These are phyloP conservation scores for Penicillium herquei DNA, from an alignment of 495 filamentous ascomycete species.

Conservation along the genomic window DNA sequence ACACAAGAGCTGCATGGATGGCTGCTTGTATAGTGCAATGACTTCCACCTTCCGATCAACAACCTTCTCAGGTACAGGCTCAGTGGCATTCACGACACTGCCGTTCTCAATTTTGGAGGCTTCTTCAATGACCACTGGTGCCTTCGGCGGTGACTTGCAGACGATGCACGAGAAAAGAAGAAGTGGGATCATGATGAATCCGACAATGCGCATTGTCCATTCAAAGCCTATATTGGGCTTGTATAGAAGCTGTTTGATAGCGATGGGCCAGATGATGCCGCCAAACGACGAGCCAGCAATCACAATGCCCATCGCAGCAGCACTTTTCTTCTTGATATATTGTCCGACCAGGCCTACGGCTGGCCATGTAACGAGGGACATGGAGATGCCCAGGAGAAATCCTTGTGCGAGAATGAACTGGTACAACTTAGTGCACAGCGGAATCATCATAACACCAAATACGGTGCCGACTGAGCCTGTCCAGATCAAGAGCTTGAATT, in stretches of 20 bases:
- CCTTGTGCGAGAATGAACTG: slow-evolving; percentile 65
- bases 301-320: slow-evolving; percentile 52
- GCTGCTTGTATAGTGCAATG: slow-evolving; percentile 22
- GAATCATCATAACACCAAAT: slow-evolving; percentile 55
- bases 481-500: slow-evolving; percentile 27
- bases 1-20: slow-evolving; percentile 47
- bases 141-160: slow-evolving; percentile 7
- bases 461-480: slow-evolving; percentile 32
- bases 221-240: slow-evolving; percentile 38
- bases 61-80: background rate
- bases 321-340: slow-evolving; percentile 55
- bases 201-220: slow-evolving; percentile 51
- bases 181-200: slow-evolving; percentile 52
- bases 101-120: background rate
- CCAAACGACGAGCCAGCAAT: slow-evolving; percentile 57
- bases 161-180: slow-evolving; percentile 50
- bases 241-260: slow-evolving; percentile 39
- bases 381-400: slow-evolving; percentile 50
- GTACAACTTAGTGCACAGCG: slow-evolving; percentile 56
- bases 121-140: background rate
- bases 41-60: slow-evolving; percentile 12
- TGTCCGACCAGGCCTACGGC: slow-evolving; percentile 51
- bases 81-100: background rate
- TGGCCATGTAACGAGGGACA: slow-evolving; percentile 51
- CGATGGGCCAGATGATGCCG: slow-evolving; percentile 49